Evolutionary conservation across 805 yeast genomes (phyloP).

Genomic region (Kuraishia molischiana): DNA sequence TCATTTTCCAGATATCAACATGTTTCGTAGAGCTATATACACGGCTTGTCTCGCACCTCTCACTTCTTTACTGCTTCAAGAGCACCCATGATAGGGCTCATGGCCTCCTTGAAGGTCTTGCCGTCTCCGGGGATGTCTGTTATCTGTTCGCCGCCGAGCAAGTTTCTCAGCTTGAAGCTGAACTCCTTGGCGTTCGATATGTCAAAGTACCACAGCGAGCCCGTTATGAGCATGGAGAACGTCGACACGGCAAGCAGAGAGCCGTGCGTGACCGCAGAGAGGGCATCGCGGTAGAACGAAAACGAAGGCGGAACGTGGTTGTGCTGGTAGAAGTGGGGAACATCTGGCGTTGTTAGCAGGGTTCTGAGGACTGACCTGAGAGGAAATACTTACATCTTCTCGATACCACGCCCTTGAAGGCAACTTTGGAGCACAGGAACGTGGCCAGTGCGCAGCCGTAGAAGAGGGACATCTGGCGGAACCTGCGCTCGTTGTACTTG

Average conservation of each 20-base stretch:
- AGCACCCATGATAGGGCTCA: neutral
- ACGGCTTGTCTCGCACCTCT: neutral
- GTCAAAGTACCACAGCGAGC: slow-evolving; percentile 74
- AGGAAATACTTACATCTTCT: slow-evolving; percentile 46
- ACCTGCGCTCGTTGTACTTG: slow-evolving; percentile 52
- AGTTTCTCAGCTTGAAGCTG: slow-evolving; percentile 52
- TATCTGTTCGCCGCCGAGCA: slow-evolving; percentile 58
- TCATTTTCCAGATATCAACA: too few species aligned
- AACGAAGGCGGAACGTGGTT: slow-evolving; percentile 83
- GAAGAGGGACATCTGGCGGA: slow-evolving; percentile 63
- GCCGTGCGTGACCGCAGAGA: slow-evolving; percentile 77
- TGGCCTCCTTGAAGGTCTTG: neutral
- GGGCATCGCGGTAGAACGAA: slow-evolving; percentile 73
- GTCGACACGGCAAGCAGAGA: slow-evolving; percentile 66
- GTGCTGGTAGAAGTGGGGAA: slow-evolving; percentile 72
- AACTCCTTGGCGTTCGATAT: slow-evolving; percentile 63
- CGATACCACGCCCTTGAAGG: slow-evolving; percentile 62
- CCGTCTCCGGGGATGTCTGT: neutral
- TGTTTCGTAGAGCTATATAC: neutral
- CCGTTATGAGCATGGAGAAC: slow-evolving; percentile 62
- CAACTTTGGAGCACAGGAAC: slow-evolving; percentile 60
- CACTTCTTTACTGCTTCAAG: neutral
- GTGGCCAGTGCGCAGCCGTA: slow-evolving; percentile 67
- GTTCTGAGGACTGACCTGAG: neutral
- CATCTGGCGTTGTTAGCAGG: slow-evolving; percentile 20